phyloP scores from a whole-genome alignment of 2,329 filamentous ascomycete species.

The Rhynchosporium secalis region DNA sequence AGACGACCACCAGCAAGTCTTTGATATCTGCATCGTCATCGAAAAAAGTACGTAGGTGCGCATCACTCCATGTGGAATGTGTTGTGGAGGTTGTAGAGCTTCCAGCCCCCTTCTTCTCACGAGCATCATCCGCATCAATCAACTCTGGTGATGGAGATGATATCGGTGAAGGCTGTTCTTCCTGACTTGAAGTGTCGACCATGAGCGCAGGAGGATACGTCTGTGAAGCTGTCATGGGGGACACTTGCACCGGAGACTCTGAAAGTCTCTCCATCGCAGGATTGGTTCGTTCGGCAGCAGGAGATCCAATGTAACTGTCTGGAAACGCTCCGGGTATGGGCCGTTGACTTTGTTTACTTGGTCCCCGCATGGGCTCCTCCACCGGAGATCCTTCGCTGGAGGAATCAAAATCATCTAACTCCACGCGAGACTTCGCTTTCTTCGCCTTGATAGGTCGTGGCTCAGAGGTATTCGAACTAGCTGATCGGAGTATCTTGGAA shows the following conservation, averaged over 20 bases:
- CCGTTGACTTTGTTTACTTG: conserved; percentile 33
- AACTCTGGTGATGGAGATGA: conserved; percentile 67
- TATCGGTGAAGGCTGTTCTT: conserved; percentile 60
- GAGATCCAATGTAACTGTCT: conserved; percentile 37
- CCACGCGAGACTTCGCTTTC: conserved; percentile 61
- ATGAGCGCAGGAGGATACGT: conserved; percentile 65
- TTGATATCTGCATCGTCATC: conserved; percentile 87
- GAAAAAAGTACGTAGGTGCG: conserved; percentile 82
- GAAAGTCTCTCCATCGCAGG: conserved; percentile 51
- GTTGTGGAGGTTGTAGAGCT: conserved; percentile 57
- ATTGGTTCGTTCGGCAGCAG: conserved; percentile 39
- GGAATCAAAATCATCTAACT: conserved; percentile 68
- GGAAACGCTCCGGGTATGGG: conserved; percentile 40
- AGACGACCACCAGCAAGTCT: conserved; percentile 86
- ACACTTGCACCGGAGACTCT: conserved; percentile 69
- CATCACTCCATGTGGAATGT: conserved; percentile 79
- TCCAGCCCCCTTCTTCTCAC: conserved; percentile 41
- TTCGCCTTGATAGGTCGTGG: conserved; percentile 57
- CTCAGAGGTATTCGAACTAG: conserved; percentile 45
- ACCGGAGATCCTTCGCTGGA: conserved; percentile 44
- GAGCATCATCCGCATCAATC: conserved; percentile 48
- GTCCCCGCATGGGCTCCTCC: conserved; percentile 34
- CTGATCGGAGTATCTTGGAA: conserved; percentile 47
- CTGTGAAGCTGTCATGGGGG: conserved; percentile 52
- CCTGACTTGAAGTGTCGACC: conserved; percentile 70